phyloP scores from a whole-genome alignment of 2,329 filamentous ascomycete genomes.

The Pseudogymnoascus pannorum region DNA sequence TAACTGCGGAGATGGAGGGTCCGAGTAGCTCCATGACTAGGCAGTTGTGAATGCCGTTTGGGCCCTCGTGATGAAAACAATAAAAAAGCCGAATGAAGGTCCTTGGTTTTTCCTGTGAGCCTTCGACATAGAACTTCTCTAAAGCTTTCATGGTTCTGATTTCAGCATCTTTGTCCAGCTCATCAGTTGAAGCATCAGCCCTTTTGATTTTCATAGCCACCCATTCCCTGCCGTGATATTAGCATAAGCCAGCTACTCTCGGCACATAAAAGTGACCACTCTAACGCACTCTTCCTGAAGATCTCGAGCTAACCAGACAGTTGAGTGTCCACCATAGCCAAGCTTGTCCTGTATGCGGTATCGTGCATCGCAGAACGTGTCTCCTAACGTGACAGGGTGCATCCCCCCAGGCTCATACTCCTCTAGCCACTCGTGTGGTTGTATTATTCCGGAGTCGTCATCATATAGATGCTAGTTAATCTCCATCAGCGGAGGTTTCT shows the following conservation, averaged over 20 bases:
- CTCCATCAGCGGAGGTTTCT: background rate
- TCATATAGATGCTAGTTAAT: background rate
- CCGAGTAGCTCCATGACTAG: constrained; percentile 31
- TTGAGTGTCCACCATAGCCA: constrained; percentile 34
- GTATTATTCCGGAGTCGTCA: background rate
- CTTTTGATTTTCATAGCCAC: constrained; percentile 16
- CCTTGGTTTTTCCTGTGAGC: constrained; percentile 13
- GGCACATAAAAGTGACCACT: background rate
- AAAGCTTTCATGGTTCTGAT: background rate
- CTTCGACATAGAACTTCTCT: background rate
- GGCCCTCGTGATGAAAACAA: constrained; percentile 33
- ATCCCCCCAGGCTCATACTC: constrained; percentile 16
- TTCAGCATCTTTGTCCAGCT: background rate
- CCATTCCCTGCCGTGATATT: constrained; percentile 1
- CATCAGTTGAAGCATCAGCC: constrained; percentile 6
- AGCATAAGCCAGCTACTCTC: background rate
- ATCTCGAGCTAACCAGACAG: constrained; percentile 35
- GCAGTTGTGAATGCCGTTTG: constrained; percentile 39
- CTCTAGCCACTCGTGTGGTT: constrained; percentile 13
- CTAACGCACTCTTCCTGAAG: background rate
- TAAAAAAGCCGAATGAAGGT: constrained; percentile 32
- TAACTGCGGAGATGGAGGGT: background rate
- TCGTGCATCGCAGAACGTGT: constrained; percentile 27
- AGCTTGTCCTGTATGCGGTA: constrained; percentile 35
- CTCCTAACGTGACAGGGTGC: constrained; percentile 19